Conservation (phyloP, 2,329 filamentous ascomycete species). For the Macroventuria anomochaeta region DNA sequence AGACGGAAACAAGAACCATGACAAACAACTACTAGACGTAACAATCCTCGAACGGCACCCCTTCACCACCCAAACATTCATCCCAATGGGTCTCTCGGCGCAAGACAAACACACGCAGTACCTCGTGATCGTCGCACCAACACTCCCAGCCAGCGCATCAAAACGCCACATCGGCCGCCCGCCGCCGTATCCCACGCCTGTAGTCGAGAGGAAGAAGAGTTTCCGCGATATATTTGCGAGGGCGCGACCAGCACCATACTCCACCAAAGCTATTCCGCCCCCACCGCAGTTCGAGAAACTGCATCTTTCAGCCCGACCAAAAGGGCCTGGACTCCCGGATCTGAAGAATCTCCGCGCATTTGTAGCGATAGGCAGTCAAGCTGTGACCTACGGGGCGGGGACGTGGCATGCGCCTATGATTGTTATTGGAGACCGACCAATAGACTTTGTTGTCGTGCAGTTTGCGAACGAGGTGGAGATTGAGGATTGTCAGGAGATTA, state of each 20-base stretch:
- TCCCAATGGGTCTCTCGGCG: conserved; percentile 69
- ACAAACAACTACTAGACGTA: conserved; percentile 65
- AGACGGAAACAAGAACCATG: conserved; percentile 27
- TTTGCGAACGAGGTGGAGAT: conserved; percentile 80
- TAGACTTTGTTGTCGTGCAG: conserved; percentile 86
- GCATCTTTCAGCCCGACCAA: conserved; percentile 45
- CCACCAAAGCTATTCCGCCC: conserved; percentile 56
- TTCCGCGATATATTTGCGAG: conserved; percentile 52
- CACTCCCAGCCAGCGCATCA: conserved; percentile 59
- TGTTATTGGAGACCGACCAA: conserved; percentile 70
- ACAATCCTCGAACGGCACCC: conserved; percentile 87
- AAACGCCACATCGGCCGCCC: conserved; percentile 36
- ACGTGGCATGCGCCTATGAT: conserved; percentile 99
- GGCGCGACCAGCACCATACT: conserved; percentile 55
- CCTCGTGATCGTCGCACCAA: conserved; percentile 88
- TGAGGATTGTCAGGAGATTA: conserved; percentile 89
- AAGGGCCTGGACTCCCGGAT: conserved; percentile 72
- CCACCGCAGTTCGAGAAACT: conserved; percentile 36
- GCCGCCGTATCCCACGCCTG: conserved; percentile 53
- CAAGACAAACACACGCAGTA: conserved; percentile 63
- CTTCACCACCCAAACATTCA: conserved; percentile 92
- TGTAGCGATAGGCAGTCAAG: conserved; percentile 76
- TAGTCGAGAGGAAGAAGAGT: conserved; percentile 32
- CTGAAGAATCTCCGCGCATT: conserved; percentile 75
- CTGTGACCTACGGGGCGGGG: conserved; percentile 88